Percentiles rank a stretch among this genome's conserved stretches.
phyloP scores from a whole-genome alignment of 73 alveolate genomes.

The Symbiodinium natans region DNA sequence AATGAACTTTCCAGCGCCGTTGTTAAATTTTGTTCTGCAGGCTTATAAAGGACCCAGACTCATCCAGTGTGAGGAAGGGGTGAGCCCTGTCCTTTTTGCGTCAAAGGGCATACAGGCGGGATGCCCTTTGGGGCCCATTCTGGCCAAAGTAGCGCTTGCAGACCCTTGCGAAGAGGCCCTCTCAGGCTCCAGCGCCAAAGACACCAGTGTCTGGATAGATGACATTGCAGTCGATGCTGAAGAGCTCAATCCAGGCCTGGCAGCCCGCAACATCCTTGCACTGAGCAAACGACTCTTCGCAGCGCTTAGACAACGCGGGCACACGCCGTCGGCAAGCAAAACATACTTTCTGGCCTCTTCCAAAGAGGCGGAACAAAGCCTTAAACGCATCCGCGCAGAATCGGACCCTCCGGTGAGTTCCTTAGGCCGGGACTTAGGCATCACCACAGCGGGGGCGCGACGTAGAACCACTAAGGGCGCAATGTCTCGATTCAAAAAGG shows the following conservation, averaged over 20 bases:
- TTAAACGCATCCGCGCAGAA: not conserved
- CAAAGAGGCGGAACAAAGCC: not conserved
- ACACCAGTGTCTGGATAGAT: not conserved
- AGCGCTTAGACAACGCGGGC: not conserved
- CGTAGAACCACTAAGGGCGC: not conserved
- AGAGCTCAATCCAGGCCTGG: not conserved
- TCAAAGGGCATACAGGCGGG: not conserved
- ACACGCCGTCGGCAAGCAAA: not conserved
- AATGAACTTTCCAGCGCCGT: no score
- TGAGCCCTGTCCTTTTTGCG: not conserved
- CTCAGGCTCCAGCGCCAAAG: not conserved
- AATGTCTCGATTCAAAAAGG: not conserved
- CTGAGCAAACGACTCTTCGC: not conserved
- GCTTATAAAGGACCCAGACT: no score
- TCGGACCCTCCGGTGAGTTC: not conserved
- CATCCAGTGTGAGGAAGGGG: not conserved
- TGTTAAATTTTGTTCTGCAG: no score
- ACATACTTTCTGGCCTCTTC: not conserved
- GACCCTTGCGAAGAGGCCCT: not conserved
- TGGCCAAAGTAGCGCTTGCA: not conserved
- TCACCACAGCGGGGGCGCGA: not conserved
- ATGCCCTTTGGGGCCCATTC: not conserved
- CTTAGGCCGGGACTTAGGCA: not conserved
- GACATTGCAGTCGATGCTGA: not conserved
- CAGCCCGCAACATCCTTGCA: not conserved